Evolutionary conservation across 805 yeast species (phyloP).

Genomic region (Suhomyces emberorum): DNA sequence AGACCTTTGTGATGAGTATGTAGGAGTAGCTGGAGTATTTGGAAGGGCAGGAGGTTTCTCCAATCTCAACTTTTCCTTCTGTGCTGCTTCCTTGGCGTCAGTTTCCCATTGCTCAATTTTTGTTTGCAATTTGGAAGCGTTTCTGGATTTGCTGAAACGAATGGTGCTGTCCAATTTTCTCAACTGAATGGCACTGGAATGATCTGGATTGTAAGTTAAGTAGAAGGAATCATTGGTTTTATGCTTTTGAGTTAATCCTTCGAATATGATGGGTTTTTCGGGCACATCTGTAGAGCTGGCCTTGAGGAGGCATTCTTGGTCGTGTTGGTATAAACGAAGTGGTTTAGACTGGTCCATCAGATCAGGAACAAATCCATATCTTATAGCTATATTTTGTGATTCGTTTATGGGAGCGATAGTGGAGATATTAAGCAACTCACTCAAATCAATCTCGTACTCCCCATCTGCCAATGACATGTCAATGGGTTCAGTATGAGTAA

Average conservation of each 20-base stretch:
- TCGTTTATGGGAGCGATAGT: conserved; percentile 9
- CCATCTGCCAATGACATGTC: conserved; percentile 38
- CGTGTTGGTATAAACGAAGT: conserved; percentile 32
- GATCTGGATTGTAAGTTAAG: conserved; percentile 20
- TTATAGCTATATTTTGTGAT: conserved; percentile 24
- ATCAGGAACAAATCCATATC: conserved; percentile 42
- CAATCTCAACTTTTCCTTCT: not conserved
- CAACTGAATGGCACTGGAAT: conserved; percentile 16
- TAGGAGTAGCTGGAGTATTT: not conserved
- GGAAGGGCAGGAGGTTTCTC: not conserved
- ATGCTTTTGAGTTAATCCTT: conserved; percentile 34
- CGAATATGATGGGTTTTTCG: conserved; percentile 31
- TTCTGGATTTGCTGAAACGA: conserved; percentile 37
- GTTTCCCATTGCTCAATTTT: conserved; percentile 23
- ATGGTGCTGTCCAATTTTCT: conserved; percentile 29
- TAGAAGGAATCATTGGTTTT: conserved; percentile 26
- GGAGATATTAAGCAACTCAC: conserved; percentile 15
- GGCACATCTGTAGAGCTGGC: conserved; percentile 23
- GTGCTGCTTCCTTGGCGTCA: conserved; percentile 4
- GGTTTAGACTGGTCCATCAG: conserved; percentile 37
- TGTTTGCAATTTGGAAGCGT: conserved; percentile 25
- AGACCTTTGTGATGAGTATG: not conserved
- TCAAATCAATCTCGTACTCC: conserved; percentile 41
- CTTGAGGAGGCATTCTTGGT: conserved; percentile 30
- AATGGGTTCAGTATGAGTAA: not conserved